Evolutionary conservation across 75 land plant species (phyloP), one percentile per base, ranked within the genome.

Genomic region (Selaginella moellendorffii): DNA sequence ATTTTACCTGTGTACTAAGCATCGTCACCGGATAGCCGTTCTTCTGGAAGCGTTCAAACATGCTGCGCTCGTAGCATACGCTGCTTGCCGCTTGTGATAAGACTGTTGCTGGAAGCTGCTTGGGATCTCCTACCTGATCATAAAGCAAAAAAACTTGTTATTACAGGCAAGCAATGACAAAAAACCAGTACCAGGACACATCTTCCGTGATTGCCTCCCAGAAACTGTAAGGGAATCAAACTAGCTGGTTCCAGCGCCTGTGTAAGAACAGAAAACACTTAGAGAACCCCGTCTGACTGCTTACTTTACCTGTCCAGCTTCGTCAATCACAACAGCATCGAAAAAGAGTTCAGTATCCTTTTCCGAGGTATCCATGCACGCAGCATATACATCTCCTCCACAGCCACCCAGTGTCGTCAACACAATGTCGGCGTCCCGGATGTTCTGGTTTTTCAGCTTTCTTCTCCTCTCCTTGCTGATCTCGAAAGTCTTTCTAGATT

Each of bases 181-280:
- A 25, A 18, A 24, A 20, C 24, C 59, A 63, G 65, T 66, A 91
- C 97, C 97, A 92, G 88, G 2, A 92, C 71, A 71, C 97, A 92
- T 77, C 75, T 92, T 28, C 75, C 83, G 63, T 80, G 79, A 30
- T 51, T 76, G 61, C 78, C 76, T 66, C 81, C 79, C 5, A 92
- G 74, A 72, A 92, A 95, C 67, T 88, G 97, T 29, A 92, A 77
- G 52, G 97, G 97, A 54, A 92, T 92, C 30, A 92, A 60, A 61
- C 86, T 92, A 42, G 97, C 97, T 52, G 97, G 97, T 78, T 92
- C 97, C 67, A 92, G 70, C 72, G 97, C 97, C 97, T 91, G 52
- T 17, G 68, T 23, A 52, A 46, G 63, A 54, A 36, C 46, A 36
- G 46, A 36, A 14, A 36, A 14, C 14, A 36, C 46, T 36, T 36